Conservation (phyloP, 2,329 filamentous ascomycete genomes). For the Pseudogymnoascus sp. region DNA sequence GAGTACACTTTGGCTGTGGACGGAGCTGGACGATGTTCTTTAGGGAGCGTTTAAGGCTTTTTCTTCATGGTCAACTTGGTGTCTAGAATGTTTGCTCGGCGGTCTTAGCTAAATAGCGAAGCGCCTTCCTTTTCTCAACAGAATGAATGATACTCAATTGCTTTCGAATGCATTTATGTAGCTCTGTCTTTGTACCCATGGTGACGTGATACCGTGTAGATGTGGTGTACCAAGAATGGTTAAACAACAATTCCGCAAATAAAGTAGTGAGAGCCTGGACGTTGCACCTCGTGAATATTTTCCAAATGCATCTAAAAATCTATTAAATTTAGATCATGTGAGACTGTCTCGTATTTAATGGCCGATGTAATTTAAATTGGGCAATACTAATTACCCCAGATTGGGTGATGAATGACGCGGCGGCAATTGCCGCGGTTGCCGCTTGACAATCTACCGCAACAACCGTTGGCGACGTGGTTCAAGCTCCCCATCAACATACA, state of each 20-base stretch:
- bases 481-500: neutral
- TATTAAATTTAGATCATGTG: neutral
- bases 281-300: neutral
- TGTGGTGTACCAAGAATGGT: neutral
- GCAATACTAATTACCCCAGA: constrained; percentile 4
- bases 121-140: constrained; percentile 22
- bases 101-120: constrained; percentile 20
- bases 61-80: constrained; percentile 21
- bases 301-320: neutral
- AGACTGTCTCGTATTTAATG: constrained; percentile 1
- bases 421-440: constrained; percentile 10
- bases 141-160: constrained; percentile 24
- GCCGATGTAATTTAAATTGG: constrained; percentile 3
- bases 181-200: neutral
- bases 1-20: constrained; percentile 24
- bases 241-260: neutral
- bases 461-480: neutral
- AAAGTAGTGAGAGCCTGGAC: neutral
- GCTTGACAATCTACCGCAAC: constrained; percentile 7
- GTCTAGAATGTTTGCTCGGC: constrained; percentile 12
- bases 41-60: constrained; percentile 23
- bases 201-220: constrained; percentile 2
- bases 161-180: constrained; percentile 9
- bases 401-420: constrained; percentile 6
- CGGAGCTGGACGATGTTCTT: constrained; percentile 23